Evolutionary conservation across 1,284 basidiomycete genomes (phyloP).

Genomic region (Ceratobasidium theobromae): DNA sequence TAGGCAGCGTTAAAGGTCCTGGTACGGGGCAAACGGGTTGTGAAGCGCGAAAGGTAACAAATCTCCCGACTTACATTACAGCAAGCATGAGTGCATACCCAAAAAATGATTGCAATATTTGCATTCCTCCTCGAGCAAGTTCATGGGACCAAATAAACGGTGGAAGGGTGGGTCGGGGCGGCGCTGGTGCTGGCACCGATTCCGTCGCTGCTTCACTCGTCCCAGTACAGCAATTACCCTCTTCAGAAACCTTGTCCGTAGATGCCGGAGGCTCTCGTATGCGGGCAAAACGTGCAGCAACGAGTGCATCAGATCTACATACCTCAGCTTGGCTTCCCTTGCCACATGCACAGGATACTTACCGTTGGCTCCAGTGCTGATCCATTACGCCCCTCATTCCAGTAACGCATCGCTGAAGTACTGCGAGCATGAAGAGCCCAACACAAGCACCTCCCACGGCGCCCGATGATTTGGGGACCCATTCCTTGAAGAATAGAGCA

Average conservation of each 20-base stretch:
- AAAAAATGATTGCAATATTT: constrained; percentile 58
- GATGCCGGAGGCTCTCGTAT: neutral
- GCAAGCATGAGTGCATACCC: constrained; percentile 66
- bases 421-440: constrained; percentile 62
- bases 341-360: neutral
- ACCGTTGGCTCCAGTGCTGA: constrained; percentile 34
- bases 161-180: constrained; percentile 38
- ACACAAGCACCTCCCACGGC: constrained; percentile 74
- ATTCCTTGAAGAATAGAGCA: constrained; percentile 64
- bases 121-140: constrained; percentile 60
- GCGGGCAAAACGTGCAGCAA: constrained; percentile 15
- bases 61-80: constrained; percentile 58
- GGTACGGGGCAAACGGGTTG: neutral
- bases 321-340: neutral
- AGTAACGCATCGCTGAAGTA: constrained; percentile 53
- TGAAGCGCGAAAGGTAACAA: neutral
- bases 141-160: constrained; percentile 65
- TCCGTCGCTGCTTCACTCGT: neutral
- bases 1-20: constrained; percentile 76
- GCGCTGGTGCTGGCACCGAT: neutral
- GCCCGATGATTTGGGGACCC: constrained; percentile 65
- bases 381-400: constrained; percentile 35
- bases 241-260: constrained; percentile 21
- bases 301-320: constrained; percentile 7
- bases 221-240: neutral